Evolutionary conservation across 768 basidiomycete genomes (phyloP).

Genomic region (Coprinellus aureogranulatus): DNA sequence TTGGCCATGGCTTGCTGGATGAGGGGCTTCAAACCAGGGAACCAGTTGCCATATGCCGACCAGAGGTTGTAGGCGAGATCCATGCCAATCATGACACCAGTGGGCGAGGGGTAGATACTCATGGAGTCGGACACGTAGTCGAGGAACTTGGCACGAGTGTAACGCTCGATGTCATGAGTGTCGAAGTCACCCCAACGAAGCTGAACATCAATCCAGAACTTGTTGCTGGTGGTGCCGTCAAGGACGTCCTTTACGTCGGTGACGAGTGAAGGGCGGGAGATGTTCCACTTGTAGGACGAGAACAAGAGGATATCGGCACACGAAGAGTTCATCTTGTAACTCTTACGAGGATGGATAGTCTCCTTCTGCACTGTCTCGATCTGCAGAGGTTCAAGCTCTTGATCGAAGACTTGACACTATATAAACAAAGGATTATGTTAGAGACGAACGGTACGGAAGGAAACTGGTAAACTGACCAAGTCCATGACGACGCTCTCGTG

Average conservation of each 20-base stretch:
- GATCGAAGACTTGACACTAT: slow-evolving; percentile 97
- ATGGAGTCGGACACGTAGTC: slow-evolving; percentile 97
- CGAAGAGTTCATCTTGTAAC: slow-evolving; percentile 99
- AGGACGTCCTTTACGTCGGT: slow-evolving; percentile 95
- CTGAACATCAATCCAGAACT: slow-evolving; percentile 98
- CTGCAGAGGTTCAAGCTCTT: slow-evolving; percentile 95
- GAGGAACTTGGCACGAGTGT: slow-evolving; percentile 97
- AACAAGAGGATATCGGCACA: slow-evolving; percentile 97
- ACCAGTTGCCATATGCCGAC: slow-evolving; percentile 99
- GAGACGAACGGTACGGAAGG: slow-evolving; percentile 5
- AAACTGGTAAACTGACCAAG: slow-evolving; percentile 34
- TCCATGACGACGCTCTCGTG: slow-evolving; percentile 94
- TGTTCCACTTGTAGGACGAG: slow-evolving; percentile 98
- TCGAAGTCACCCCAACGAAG: slow-evolving; percentile 98
- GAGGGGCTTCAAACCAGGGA: slow-evolving; percentile 97
- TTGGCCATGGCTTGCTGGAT: slow-evolving; percentile 99
- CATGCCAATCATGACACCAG: slow-evolving; percentile 98
- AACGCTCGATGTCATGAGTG: slow-evolving; percentile 97
- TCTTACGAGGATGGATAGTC: slow-evolving; percentile 98
- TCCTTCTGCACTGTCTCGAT: slow-evolving; percentile 99
- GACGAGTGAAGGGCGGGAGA: slow-evolving; percentile 90
- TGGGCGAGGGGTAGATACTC: slow-evolving; percentile 99
- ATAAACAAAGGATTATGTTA: not conserved
- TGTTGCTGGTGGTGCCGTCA: slow-evolving; percentile 97
- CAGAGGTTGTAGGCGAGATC: slow-evolving; percentile 97